Evolutionary conservation across 2,329 filamentous ascomycete genomes (phyloP), one percentile per base, ranked within the genome.

Genomic region (Cytospora mali): DNA sequence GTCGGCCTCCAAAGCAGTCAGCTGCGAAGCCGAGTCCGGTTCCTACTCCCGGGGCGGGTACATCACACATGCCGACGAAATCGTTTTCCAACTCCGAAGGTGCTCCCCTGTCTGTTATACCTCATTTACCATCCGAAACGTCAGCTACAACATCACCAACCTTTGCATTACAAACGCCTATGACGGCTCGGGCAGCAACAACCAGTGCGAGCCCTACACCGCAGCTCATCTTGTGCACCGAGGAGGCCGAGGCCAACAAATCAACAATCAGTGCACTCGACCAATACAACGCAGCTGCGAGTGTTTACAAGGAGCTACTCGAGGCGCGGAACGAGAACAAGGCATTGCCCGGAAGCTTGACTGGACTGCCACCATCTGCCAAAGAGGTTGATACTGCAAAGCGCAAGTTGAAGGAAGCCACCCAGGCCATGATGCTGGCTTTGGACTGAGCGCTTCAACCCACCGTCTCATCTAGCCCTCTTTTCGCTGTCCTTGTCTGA

Each of bases 241-340:
- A 64, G 28, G 62, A 64, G 27, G 58, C 58, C 7, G 62, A 64
- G 29, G 62, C 62, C 48, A 64, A 64, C 49, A 64, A 28, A 25
- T 27, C 62, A 10, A 50, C 58, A 9, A 48, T 64, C 0, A 57
- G 48, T 11, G 42, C 53, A 25, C 62, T 64, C 13, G 62, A 64
- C 29, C 62, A 57, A 9, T 61, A 64, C 35, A 52, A 53, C 7
- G 53, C 54, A 39, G 57, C 62, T n/a, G 62, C 62, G 6, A 21
- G 56, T 18, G 21, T 25, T 25, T 64, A 64, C 28, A 61, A 64
- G 53, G 53, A 61, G 23, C 18, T 64, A 2, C 21, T 64, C 23
- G 52, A 61, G 31, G 62, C 62, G 18, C 50, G 62, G 4, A 64
- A 33, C n/a, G 59, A 49, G 53, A 61, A 61, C n/a, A 50, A 33